These are phyloP conservation scores for Quercus variabilis DNA, from an alignment of 306 rosid genomes.

Conservation along the genomic window DNA sequence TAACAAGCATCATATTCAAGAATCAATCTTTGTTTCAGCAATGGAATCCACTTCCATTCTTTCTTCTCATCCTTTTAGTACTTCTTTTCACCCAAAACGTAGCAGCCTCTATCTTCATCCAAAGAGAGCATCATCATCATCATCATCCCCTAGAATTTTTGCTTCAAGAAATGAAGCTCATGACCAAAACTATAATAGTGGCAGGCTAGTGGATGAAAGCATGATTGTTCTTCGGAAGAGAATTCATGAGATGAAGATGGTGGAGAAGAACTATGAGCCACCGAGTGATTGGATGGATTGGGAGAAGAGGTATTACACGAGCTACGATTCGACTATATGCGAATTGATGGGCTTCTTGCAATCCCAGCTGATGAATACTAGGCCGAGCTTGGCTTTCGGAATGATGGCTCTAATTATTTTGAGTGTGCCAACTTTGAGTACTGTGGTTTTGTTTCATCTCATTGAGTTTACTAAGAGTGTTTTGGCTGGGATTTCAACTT, in stretches of 20 bases:
- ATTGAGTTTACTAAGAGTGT: conserved; percentile 12
- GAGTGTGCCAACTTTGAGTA: conserved; percentile 31
- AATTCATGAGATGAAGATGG: conserved; percentile 39
- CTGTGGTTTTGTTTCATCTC: conserved; percentile 22
- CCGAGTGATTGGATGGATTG: conserved; percentile 49
- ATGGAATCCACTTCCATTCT: conserved; percentile 21
- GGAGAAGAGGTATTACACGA: conserved; percentile 48
- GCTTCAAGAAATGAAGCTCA: conserved; percentile 7
- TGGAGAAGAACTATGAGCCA: conserved; percentile 40
- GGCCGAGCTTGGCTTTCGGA: conserved; percentile 46
- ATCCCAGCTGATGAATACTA: conserved; percentile 42
- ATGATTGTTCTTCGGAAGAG: conserved; percentile 39
- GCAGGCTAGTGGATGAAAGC: conserved; percentile 28
- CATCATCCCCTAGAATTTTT: not conserved
- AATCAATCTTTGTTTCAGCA: not conserved
- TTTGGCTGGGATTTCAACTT: conserved; percentile 19
- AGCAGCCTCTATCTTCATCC: no score
- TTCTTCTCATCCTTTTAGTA: not conserved
- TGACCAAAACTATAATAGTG: not conserved
- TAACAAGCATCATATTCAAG: no score
- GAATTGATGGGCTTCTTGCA: conserved; percentile 51
- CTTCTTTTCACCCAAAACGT: not conserved
- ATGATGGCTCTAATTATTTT: conserved; percentile 20
- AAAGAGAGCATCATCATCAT: not conserved
- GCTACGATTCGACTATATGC: conserved; percentile 36